These are phyloP conservation scores for Rutidosis leptorrhynchoides DNA, from an alignment of 129 eudicot species.

Conservation along the genomic window DNA sequence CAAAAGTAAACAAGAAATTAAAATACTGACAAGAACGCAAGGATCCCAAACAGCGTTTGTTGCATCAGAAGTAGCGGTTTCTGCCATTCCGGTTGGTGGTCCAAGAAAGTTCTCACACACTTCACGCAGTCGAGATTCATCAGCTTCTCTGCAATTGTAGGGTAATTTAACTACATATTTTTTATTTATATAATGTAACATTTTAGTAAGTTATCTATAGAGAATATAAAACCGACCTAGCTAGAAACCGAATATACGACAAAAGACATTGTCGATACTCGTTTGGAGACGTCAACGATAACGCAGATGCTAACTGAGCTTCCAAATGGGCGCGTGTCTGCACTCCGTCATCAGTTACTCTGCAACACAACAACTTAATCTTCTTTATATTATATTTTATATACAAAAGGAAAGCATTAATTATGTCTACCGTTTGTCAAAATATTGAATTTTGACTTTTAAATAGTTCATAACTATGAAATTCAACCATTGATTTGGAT, in stretches of 20 bases:
- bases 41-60: slow-evolving; percentile 87
- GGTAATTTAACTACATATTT: background rate
- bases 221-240: slow-evolving; percentile 53
- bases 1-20: background rate
- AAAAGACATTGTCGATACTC: slow-evolving; percentile 94
- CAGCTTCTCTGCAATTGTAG: slow-evolving; percentile 68
- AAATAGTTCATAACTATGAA: too few relatives aligned
- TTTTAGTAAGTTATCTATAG: too few relatives aligned
- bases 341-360: slow-evolving; percentile 96
- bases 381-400: too few relatives aligned
- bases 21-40: slow-evolving; percentile 66
- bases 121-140: slow-evolving; percentile 86
- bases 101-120: slow-evolving; percentile 96
- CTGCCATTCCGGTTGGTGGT: slow-evolving; percentile 95
- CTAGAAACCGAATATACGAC: slow-evolving; percentile 80
- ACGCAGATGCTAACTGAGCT: slow-evolving; percentile 82
- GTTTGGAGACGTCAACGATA: slow-evolving; percentile 78
- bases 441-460: too few relatives aligned
- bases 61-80: slow-evolving; percentile 40
- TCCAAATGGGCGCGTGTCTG: slow-evolving; percentile 98
- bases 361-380: slow-evolving; percentile 36
- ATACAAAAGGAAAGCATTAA: too few relatives aligned
- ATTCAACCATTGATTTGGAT: too few relatives aligned
- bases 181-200: background rate
- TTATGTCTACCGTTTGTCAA: too few relatives aligned